Evolutionary conservation across 441 rosid species (phyloP).

Genomic region (Hura crepitans): DNA sequence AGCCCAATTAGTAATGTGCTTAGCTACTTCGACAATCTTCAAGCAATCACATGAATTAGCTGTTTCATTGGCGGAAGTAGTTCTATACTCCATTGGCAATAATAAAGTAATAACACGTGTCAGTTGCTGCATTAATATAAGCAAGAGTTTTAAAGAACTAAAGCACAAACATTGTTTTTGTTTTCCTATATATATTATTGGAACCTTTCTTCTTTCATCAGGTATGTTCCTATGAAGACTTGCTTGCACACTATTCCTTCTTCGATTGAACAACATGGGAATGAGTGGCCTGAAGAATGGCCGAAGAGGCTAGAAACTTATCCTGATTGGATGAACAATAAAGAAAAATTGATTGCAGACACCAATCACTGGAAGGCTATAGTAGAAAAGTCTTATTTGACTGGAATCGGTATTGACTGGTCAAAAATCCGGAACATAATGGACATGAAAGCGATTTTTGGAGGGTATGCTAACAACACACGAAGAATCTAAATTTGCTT

Average conservation of each 20-base stretch:
- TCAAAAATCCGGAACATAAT: slow-evolving; percentile 64
- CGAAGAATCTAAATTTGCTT: slow-evolving; percentile 15
- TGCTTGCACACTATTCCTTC: slow-evolving; percentile 80
- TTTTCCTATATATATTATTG: background rate
- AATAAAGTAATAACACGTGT: background rate
- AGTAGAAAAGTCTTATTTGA: slow-evolving; percentile 69
- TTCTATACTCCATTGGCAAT: background rate
- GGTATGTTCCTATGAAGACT: slow-evolving; percentile 73
- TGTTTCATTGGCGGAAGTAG: slow-evolving; percentile 1
- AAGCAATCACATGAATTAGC: background rate
- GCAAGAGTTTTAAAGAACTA: background rate
- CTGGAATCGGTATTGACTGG: slow-evolving; percentile 87
- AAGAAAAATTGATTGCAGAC: slow-evolving; percentile 57
- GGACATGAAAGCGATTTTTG: slow-evolving; percentile 95
- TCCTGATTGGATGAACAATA: slow-evolving; percentile 79
- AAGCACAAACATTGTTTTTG: background rate
- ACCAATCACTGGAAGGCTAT: slow-evolving; percentile 72
- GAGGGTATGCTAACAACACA: slow-evolving; percentile 56
- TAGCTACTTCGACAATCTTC: background rate
- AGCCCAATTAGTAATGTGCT: background rate
- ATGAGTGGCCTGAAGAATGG: slow-evolving; percentile 98
- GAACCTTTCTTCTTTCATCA: slow-evolving; percentile 21
- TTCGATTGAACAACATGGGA: slow-evolving; percentile 78
- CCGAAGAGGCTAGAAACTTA: slow-evolving; percentile 84
- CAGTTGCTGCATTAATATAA: background rate